Evolutionary conservation across 768 basidiomycete genomes (phyloP), one percentile per base, ranked within the genome.

Genomic region (Kwoniella sp.): DNA sequence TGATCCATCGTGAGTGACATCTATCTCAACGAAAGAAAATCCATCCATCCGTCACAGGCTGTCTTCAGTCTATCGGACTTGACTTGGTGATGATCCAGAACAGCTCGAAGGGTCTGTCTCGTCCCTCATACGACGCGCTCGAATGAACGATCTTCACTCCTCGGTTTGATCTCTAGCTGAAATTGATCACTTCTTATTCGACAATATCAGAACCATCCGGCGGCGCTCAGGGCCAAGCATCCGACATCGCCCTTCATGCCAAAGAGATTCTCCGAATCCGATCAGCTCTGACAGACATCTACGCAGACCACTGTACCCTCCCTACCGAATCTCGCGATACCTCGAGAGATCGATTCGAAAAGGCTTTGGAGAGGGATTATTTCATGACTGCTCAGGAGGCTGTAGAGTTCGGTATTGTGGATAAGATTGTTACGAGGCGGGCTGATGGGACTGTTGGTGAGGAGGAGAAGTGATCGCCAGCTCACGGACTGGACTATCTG

Each of bases 361-460:
- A 83, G 64, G 92, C 93, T 40, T 82, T 97, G 68, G 93, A 97
- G 82, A 85, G 93, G 65, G 93, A 97, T 80, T 94, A 94, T 81
- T 97, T 92, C 80, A 89, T 97, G 90, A 95, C 92, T 87, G 91
- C 93, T 4, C 86, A 88, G 77, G 90, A 95, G 84, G 92, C 92
- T 13, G 83, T 91, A 68, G 85, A 87, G 36, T 97, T 97, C 80
- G 93, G 93, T 44, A 90, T 97, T 59, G 90, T 96, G 55, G 93
- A 97, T 81, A 89, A 89, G 58, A 90, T 97, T 70, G 84, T 96
- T 58, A 88, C 92, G 80, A 65, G 67, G 27, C 59, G 80, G 57
- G 62, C 50, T 17, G 65, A 65, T 30, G 46, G 52, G 15, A 22
- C 36, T 22, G 52, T 58, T 21, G 47, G 26, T 13, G 68, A 58